A percentile compares a stretch with the other conserved stretches of the same genome.
Conservation (phyloP, 306 rosid species). For the Rosa lucieae region DNA sequence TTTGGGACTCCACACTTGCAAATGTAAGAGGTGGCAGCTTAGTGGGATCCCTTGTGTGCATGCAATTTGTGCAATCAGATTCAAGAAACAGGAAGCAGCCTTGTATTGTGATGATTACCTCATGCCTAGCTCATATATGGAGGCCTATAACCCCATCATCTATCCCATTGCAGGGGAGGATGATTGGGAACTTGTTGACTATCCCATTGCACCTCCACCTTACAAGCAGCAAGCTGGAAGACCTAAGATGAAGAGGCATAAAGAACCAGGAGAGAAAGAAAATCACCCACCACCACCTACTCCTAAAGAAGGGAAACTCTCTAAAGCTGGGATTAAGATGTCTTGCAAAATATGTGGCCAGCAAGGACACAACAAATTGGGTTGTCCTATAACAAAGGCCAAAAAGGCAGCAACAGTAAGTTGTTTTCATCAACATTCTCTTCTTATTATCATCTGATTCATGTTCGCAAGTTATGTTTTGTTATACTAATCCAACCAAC, state of each 20-base stretch:
- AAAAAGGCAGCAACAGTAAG: not conserved
- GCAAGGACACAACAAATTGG: not conserved
- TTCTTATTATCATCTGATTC: too few species aligned
- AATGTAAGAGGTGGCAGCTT: not conserved
- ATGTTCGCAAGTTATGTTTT: too few species aligned
- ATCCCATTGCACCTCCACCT: not conserved
- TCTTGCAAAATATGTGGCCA: not conserved
- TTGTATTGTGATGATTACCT: not conserved
- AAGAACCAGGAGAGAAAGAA: not conserved
- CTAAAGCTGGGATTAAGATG: not conserved
- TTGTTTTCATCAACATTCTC: too few species aligned
- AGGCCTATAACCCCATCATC: not conserved
- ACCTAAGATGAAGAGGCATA: not conserved
- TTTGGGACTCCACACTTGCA: not conserved
- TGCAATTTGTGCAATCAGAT: not conserved
- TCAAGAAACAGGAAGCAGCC: not conserved
- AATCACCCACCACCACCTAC: not conserved
- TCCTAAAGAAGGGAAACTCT: not conserved
- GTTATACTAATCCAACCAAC: too few species aligned
- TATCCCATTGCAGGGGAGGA: not conserved
- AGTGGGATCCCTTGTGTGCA: not conserved
- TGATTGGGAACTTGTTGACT: not conserved
- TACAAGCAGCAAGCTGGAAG: not conserved
- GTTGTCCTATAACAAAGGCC: not conserved
- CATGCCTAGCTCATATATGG: not conserved